A percentile compares a stretch with the other conserved stretches of the same genome.
phyloP scores from a whole-genome alignment of 2,329 filamentous ascomycete genomes.

The Chaetothyriales sp. region DNA sequence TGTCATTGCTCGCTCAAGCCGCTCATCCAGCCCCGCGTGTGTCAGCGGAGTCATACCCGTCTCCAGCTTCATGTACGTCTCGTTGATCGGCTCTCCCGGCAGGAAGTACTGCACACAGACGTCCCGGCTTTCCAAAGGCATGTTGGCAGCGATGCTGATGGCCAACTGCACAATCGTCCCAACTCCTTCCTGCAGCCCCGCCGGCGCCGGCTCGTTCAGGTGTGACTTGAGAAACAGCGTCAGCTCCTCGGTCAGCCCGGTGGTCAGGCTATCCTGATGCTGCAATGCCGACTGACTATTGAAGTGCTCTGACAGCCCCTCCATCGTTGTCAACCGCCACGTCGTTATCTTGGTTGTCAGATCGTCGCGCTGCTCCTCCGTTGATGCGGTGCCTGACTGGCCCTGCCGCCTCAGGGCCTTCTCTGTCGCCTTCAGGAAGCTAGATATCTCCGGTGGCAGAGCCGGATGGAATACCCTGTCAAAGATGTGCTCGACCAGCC shows the following conservation, averaged over 20 bases:
- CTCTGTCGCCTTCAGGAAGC: slow-evolving; percentile 71
- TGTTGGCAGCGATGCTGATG: slow-evolving; percentile 66
- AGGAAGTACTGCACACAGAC: slow-evolving; percentile 74
- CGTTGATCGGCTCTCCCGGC: slow-evolving; percentile 55
- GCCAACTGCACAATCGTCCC: slow-evolving; percentile 88
- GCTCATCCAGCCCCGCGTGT: slow-evolving; percentile 20
- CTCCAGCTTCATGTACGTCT: slow-evolving; percentile 75
- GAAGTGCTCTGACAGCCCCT: slow-evolving; percentile 64
- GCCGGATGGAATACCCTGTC: slow-evolving; percentile 84
- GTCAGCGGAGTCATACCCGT: slow-evolving; percentile 46
- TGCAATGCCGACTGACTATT: slow-evolving; percentile 49
- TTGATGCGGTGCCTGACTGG: slow-evolving; percentile 6
- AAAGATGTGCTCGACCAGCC: slow-evolving; percentile 84
- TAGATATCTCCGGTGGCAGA: slow-evolving; percentile 60
- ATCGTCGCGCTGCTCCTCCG: slow-evolving; percentile 53
- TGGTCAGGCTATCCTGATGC: slow-evolving; percentile 53
- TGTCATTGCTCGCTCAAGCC: slow-evolving; percentile 6
- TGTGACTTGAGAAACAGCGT: slow-evolving; percentile 56
- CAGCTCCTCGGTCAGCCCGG: slow-evolving; percentile 52
- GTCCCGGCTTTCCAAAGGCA: slow-evolving; percentile 82
- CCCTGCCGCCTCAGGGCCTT: slow-evolving; percentile 56
- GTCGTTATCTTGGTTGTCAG: slow-evolving; percentile 73
- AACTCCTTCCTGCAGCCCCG: slow-evolving; percentile 73
- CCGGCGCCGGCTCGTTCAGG: slow-evolving; percentile 59
- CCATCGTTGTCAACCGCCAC: slow-evolving; percentile 86